These are phyloP conservation scores for Symbiodinium pilosum DNA, from an alignment of 73 alveolate species.

Conservation along the genomic window DNA sequence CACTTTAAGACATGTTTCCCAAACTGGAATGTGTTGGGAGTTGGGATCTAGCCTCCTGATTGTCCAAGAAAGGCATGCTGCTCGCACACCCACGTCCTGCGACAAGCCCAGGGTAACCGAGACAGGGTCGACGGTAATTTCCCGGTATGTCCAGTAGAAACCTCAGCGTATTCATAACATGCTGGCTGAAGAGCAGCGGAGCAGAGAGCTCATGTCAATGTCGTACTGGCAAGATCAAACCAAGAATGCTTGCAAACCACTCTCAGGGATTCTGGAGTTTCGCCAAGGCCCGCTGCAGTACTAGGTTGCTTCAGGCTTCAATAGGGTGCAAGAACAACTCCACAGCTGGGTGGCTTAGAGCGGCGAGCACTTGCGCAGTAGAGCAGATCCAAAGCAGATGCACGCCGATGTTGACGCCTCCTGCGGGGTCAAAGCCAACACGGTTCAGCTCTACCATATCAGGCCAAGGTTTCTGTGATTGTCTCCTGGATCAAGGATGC, in stretches of 20 bases:
- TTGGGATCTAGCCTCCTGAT: too few species aligned
- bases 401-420: constrained; percentile 45
- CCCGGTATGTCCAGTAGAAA: constrained; percentile 54
- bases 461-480: not conserved
- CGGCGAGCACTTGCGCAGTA: constrained; percentile 74
- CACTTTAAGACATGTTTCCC: too few species aligned
- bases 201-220: not conserved
- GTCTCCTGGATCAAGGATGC: constrained; percentile 78
- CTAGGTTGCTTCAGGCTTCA: too few species aligned
- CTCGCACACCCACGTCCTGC: constrained; percentile 8
- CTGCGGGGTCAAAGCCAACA: too few species aligned
- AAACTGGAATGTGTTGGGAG: too few species aligned
- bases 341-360: constrained; percentile 35
- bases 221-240: too few species aligned
- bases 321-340: too few species aligned
- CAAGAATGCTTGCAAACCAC: too few species aligned
- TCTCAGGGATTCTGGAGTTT: too few species aligned
- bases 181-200: not conserved
- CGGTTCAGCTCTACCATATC: too few species aligned
- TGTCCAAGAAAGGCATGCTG: too few species aligned
- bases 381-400: constrained; percentile 67
- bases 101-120: constrained; percentile 51
- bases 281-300: too few species aligned
- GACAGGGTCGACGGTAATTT: constrained; percentile 67
- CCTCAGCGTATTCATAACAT: constrained; percentile 18